Evolutionary conservation across 2,329 filamentous ascomycete species (phyloP).

Genomic region (Tolypocladium album): DNA sequence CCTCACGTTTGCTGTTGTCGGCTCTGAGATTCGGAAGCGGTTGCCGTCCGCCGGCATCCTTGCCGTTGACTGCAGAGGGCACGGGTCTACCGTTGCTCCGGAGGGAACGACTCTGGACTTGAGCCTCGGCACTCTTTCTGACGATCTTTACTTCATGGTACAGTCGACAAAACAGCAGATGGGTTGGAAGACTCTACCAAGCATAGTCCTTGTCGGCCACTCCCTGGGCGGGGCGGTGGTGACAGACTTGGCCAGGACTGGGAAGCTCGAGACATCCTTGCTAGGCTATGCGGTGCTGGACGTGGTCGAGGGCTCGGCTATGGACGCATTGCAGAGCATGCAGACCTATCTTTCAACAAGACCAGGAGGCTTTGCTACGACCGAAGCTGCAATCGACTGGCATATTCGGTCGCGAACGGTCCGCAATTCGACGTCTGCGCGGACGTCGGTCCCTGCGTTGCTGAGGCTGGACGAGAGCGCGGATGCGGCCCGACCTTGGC

Average conservation of each 20-base stretch:
- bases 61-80: constrained; percentile 75
- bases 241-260: constrained; percentile 65
- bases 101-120: constrained; percentile 45
- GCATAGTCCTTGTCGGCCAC: constrained; percentile 77
- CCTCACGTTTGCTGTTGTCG: constrained; percentile 78
- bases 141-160: constrained; percentile 63
- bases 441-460: constrained; percentile 76
- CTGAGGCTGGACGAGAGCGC: constrained; percentile 39
- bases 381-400: constrained; percentile 83
- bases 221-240: constrained; percentile 88
- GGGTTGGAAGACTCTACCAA: constrained; percentile 63
- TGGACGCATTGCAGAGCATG: constrained; percentile 93
- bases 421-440: constrained; percentile 71
- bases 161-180: constrained; percentile 55
- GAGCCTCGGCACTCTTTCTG: constrained; percentile 58
- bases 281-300: constrained; percentile 86
- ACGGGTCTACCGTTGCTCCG: constrained; percentile 59
- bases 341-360: constrained; percentile 78
- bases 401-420: constrained; percentile 83
- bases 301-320: constrained; percentile 90
- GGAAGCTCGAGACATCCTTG: constrained; percentile 53
- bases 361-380: constrained; percentile 64
- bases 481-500: constrained; percentile 45
- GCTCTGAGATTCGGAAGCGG: constrained; percentile 63
- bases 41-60: constrained; percentile 76